These are phyloP conservation scores for Ambrosiella beaveri DNA, from an alignment of 2,329 filamentous ascomycete genomes.

Conservation along the genomic window DNA sequence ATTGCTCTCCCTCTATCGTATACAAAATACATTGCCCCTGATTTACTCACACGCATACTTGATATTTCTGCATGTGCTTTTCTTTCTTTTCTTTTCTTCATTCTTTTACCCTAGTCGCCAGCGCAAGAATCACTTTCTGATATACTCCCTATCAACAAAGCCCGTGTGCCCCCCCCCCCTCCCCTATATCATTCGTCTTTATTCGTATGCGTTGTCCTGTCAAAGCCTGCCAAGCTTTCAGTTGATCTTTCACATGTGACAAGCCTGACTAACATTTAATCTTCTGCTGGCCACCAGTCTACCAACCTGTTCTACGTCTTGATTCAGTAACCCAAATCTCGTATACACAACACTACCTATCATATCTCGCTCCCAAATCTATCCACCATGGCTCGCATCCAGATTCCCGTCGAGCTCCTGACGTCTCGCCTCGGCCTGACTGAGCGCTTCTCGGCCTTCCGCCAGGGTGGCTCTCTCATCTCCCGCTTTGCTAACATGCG, in stretches of 20 bases:
- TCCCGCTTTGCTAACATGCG: constrained; percentile 83
- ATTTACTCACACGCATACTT: neutral
- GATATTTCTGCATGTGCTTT: neutral
- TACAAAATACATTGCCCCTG: neutral
- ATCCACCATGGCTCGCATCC: constrained; percentile 59
- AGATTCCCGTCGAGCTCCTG: constrained; percentile 79
- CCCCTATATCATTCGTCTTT: neutral
- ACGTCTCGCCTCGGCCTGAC: constrained; percentile 77
- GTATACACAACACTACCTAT: constrained; percentile 1
- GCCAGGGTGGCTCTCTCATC: constrained; percentile 53
- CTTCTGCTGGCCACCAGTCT: neutral
- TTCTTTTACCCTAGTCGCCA: neutral
- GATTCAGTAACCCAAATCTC: neutral
- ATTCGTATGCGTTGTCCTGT: neutral
- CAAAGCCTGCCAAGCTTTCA: neutral
- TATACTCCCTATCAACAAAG: neutral
- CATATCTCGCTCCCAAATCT: constrained; percentile 7
- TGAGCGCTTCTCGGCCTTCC: constrained; percentile 71
- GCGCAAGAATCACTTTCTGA: neutral
- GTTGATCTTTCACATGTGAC: neutral
- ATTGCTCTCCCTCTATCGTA: neutral
- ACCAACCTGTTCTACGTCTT: constrained; percentile 3
- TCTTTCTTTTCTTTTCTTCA: constrained; percentile 12
- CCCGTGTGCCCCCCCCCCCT: neutral
- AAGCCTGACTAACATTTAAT: neutral